These are phyloP conservation scores for Eucommia ulmoides DNA, from an alignment of 257 asterid genomes.

Conservation along the genomic window DNA sequence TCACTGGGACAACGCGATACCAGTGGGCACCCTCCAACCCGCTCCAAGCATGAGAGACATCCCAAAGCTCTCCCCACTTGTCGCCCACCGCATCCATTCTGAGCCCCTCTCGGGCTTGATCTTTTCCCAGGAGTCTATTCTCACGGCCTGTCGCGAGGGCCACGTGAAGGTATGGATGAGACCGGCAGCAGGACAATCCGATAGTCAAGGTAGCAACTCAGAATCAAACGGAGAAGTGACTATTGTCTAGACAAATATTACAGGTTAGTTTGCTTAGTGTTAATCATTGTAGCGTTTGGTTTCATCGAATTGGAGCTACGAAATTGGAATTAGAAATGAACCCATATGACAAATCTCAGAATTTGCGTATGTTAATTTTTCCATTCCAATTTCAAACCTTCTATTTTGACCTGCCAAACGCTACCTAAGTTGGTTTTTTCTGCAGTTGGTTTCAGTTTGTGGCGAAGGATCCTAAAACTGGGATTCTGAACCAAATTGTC, in stretches of 20 bases:
- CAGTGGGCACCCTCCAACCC: slow-evolving; percentile 70
- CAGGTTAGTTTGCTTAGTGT: too few relatives aligned
- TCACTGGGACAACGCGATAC: slow-evolving; percentile 80
- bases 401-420: too few relatives aligned
- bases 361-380: too few relatives aligned
- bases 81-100: slow-evolving; percentile 83
- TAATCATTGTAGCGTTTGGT: too few relatives aligned
- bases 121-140: slow-evolving; percentile 76
- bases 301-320: too few relatives aligned
- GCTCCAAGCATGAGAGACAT: slow-evolving; percentile 87
- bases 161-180: slow-evolving; percentile 90
- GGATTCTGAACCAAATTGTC: too few relatives aligned
- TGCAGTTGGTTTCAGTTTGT: too few relatives aligned
- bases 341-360: too few relatives aligned
- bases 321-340: too few relatives aligned
- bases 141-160: slow-evolving; percentile 83
- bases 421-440: too few relatives aligned
- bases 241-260: slow-evolving; percentile 36
- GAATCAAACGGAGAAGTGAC: slow-evolving; percentile 57
- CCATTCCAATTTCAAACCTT: too few relatives aligned
- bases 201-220: slow-evolving; percentile 43
- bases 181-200: slow-evolving; percentile 57
- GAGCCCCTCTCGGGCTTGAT: slow-evolving; percentile 87
- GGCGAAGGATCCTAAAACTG: too few relatives aligned
- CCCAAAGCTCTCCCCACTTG: slow-evolving; percentile 83